Evolutionary conservation across 768 basidiomycete genomes (phyloP), one percentile per base, ranked within the genome.

Genomic region (Psilocybe subaeruginosa): DNA sequence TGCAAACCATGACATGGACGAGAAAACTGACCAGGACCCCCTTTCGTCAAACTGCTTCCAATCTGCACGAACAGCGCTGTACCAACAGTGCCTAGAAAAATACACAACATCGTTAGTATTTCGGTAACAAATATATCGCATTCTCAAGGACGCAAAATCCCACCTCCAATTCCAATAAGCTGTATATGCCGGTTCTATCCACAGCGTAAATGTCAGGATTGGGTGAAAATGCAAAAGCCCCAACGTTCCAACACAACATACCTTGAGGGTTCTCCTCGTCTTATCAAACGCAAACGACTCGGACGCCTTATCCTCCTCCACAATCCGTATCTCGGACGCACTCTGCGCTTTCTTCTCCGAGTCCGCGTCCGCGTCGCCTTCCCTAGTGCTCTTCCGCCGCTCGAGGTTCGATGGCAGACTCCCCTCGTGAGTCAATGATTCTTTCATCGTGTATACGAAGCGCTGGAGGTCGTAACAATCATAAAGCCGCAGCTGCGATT

Each of bases 51-150:
- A 3, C 83, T 73, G 2, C 77, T 68, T 19, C 90, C 89, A n/a
- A 89, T 90, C 65, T 89, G 90, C 12, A 91, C 82, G 75, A 90
- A 90, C 17, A 91, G 78, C 56, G 86, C 89, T 3, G 89, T 91
- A 56, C 90, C 89, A 60, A 92, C 82, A n/a, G 89, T 88, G 49
- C 89, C 89, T 79, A 41, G 12, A 48, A 43, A 39, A 56, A 43
- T 12, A 14, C 4, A 5, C 2, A 11, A 17, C 23, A 23, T 23
- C 23, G 23, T 23, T 23, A 23, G 23, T 23, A 23, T 23, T 23
- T 2, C 2, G 23, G 23, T 23, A 23, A 43, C 41, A 43, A 43
- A 17, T 5, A 8, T 8, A 39, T 3, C 1, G n/a, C 41, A 16
- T n/a, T 7, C n/a, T 16, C 14, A n/a, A 43, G n/a, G 41, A 43